Evolutionary conservation across 1,284 basidiomycete genomes (phyloP), one percentile per base, ranked within the genome.

Genomic region (Tilletiaria anomala): DNA sequence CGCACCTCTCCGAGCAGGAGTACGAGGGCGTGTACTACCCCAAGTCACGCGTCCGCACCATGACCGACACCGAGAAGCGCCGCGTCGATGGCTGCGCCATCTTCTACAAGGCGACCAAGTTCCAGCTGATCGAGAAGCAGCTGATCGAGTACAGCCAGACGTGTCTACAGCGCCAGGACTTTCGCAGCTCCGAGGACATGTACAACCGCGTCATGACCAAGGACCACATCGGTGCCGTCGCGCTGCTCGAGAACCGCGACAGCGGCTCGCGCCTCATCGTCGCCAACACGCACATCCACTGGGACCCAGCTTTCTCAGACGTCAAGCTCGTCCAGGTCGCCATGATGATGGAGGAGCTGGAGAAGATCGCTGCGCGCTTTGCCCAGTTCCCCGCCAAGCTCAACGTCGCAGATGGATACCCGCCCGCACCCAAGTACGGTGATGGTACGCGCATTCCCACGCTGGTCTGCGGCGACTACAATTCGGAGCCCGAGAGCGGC

Each of bases 161-260:
- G 47, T 89, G 89, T 5, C 83, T 96, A 75, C 82, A 87, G 61
- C 80, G 87, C 39, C 77, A 81, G 33, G 91, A 97, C 67, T 91
- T 96, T 72, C 88, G 91, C 71, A 91, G 88, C 73, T 93, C 89
- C 4, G 88, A 97, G 63, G 91, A 96, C 71, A 91, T 97, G 87
- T 97, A 96, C 76, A 96, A 96, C 67, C 84, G 93, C 40, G 87
- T 97, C 45, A 78, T 94, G 65, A 83, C 83, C 50, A 87, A 89
- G 68, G 93, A 96, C 70, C 81, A 96, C 65, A 86, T 97, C 53
- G 88, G 86, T 29, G 78, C 89, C 48, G 74, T 91, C 37, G 80
- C 80, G 50, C 74, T 87, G 34, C 75, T 97, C 58, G 93, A 97
- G 71, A 82, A 83, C 70, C 78, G 76, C 49, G 74, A 77, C 39